phyloP scores from a whole-genome alignment of 208 protist species.

The Trypanosoma congolense region DNA sequence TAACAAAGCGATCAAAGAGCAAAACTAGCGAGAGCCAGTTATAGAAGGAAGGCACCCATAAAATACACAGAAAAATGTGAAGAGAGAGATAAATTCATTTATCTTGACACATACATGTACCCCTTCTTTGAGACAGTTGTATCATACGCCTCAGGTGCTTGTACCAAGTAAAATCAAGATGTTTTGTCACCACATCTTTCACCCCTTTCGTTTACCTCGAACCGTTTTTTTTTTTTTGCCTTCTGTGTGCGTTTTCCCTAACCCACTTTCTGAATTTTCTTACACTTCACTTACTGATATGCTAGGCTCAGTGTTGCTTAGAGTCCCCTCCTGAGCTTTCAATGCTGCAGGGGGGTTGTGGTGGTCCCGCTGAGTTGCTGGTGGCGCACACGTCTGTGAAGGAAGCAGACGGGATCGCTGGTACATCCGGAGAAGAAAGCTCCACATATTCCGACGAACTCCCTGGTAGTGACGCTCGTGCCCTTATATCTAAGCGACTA shows the following conservation, averaged over 20 bases:
- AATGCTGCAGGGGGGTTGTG: too few species aligned
- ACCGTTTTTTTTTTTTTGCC: neutral
- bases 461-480: slow-evolving; percentile 5
- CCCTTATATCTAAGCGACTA: slow-evolving; percentile 7
- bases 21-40: slow-evolving; percentile 13
- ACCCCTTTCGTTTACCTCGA: neutral
- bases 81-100: neutral
- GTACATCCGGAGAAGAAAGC: neutral
- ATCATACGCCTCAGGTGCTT: neutral
- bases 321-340: too few species aligned
- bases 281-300: too few species aligned
- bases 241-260: neutral
- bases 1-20: slow-evolving; percentile 41
- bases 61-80: neutral
- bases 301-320: too few species aligned
- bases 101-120: neutral
- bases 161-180: neutral
- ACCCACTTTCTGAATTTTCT: neutral
- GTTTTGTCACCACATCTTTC: neutral
- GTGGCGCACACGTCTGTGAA: too few species aligned
- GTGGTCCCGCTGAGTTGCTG: too few species aligned
- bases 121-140: too few species aligned
- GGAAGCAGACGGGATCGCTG: too few species aligned
- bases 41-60: slow-evolving; percentile 1
- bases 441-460: neutral